Percentiles rank a stretch among this genome's conserved stretches.
These are phyloP conservation scores for Silybum marianum DNA, from an alignment of 129 eudicot species.

Conservation along the genomic window DNA sequence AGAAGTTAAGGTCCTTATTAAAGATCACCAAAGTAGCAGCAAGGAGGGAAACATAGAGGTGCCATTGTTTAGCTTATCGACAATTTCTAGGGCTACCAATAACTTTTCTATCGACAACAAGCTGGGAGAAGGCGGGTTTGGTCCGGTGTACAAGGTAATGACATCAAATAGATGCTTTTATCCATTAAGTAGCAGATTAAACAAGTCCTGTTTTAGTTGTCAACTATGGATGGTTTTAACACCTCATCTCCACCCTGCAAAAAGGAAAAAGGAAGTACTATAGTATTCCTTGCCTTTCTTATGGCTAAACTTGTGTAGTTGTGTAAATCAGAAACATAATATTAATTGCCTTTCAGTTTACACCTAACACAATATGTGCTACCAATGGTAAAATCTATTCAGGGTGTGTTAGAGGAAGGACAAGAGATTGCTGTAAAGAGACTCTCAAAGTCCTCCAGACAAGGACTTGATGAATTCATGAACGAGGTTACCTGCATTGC, in stretches of 20 bases:
- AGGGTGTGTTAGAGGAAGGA: slow-evolving; percentile 36
- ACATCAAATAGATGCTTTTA: no score
- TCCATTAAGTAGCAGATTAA: no score
- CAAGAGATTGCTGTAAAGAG: slow-evolving; percentile 67
- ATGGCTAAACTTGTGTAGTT: background rate
- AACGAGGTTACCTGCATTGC: slow-evolving; percentile 36
- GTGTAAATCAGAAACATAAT: background rate
- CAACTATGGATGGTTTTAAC: background rate
- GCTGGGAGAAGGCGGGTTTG: slow-evolving; percentile 28
- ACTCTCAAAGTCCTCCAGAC: slow-evolving; percentile 44
- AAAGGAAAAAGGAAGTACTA: background rate
- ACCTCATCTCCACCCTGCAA: background rate
- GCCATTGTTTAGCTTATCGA: slow-evolving; percentile 18
- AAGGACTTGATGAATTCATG: slow-evolving; percentile 36
- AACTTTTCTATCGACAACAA: slow-evolving; percentile 15
- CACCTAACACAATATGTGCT: background rate
- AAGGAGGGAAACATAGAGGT: slow-evolving; percentile 16
- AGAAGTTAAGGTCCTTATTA: background rate
- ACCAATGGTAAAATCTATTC: background rate
- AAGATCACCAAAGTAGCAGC: slow-evolving; percentile 3
- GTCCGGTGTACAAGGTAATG: slow-evolving; percentile 23
- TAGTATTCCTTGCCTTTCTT: background rate
- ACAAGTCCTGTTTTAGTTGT: no score
- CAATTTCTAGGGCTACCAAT: slow-evolving; percentile 17
- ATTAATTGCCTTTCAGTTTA: background rate